Evolutionary conservation across 768 basidiomycete genomes (phyloP).

Genomic region (Tulasnella calospora): DNA sequence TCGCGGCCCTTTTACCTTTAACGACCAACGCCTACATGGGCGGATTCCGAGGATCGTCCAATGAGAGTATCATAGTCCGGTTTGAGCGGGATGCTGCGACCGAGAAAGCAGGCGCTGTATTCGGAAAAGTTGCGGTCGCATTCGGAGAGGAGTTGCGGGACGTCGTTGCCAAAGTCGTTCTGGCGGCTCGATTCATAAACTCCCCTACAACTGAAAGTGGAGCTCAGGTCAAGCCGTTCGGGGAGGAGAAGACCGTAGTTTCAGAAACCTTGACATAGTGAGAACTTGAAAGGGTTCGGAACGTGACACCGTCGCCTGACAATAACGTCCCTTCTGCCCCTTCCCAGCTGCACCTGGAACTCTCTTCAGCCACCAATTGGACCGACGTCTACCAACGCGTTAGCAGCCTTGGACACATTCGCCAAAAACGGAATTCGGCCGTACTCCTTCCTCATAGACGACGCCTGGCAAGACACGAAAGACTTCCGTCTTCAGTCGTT

Average conservation of each 20-base stretch:
- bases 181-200: neutral
- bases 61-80: slow-evolving; percentile 15
- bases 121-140: slow-evolving; percentile 15
- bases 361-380: slow-evolving; percentile 25
- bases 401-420: slow-evolving; percentile 10
- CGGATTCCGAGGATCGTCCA: slow-evolving; percentile 22
- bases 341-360: slow-evolving; percentile 24
- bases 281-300: neutral
- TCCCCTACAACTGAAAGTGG: neutral
- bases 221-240: neutral
- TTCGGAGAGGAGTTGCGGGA: slow-evolving; percentile 19
- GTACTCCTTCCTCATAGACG: slow-evolving; percentile 26
- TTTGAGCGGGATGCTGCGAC: slow-evolving; percentile 24
- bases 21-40: slow-evolving; percentile 26
- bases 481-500: slow-evolving; percentile 25
- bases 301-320: neutral
- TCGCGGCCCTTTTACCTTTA: slow-evolving; percentile 23
- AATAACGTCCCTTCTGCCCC: neutral
- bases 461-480: slow-evolving; percentile 27
- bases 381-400: slow-evolving; percentile 21
- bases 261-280: slow-evolving; percentile 26
- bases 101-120: neutral
- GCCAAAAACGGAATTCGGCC: slow-evolving; percentile 23
- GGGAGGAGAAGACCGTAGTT: slow-evolving; percentile 18
- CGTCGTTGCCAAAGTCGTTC: slow-evolving; percentile 22